Evolutionary conservation across 2,329 filamentous ascomycete genomes (phyloP), one percentile per base, ranked within the genome.

Genomic region (Onygenales sp.): DNA sequence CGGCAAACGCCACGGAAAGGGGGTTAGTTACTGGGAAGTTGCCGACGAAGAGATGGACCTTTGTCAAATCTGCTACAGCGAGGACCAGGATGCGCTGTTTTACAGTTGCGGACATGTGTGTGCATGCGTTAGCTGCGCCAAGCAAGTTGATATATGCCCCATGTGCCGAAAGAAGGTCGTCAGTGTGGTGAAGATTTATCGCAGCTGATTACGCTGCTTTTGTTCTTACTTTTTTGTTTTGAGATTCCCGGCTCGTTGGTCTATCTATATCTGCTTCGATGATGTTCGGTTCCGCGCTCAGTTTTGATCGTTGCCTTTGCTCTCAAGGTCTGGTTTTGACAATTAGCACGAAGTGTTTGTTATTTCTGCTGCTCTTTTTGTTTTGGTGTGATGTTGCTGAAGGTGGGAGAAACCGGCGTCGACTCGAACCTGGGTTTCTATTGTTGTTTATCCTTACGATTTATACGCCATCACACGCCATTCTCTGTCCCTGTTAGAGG

Each of bases 41-140:
- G 81, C 81, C 2, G 80, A 84, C 52, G 80, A 84, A 54, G 78
- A 82, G 57, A 75, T 78, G 65, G 72, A 77, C 45, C 63, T 79
- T 5, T 85, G 82, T 62, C 74, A 79, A 53, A 83, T 85, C 54
- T 85, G 82, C 69, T 84, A 79, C 65, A 75, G 78, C n/a, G 75
- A 77, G 44, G 76, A 77, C 42, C 78, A 81, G 52, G 78, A 82
- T 56, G 77, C 80, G 4, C 73, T 81, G 6, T 83, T 85, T 63
- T 81, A 80, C 58, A 79, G 81, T 57, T 85, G 82, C 58, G 82
- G 82, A 0, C 82, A 85, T 61, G 78, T 84, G 14, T 77, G 81
- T 45, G 77, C 81, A 3, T 85, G 82, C 57, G 67, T 80, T 54
- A 69, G 68, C n/a, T 85, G 82, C 61, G 81, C 82, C 10, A 72